Evolutionary conservation across 2,329 filamentous ascomycete genomes (phyloP).

Genomic region (Simplicillium sp.): DNA sequence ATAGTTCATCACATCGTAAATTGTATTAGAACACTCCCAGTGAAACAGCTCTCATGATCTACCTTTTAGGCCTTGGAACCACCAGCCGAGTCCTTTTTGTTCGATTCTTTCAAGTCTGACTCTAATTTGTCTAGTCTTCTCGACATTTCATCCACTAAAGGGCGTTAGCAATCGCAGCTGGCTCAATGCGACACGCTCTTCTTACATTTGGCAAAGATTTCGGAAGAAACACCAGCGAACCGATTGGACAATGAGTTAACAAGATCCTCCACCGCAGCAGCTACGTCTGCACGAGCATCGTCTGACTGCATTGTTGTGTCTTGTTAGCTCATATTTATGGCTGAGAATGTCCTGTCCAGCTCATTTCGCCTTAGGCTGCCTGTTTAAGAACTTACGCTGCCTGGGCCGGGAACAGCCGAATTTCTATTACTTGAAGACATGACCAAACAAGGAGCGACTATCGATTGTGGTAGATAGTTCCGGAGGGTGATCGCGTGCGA

Average conservation of each 20-base stretch:
- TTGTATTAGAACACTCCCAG: not conserved
- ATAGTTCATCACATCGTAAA: too few relatives aligned
- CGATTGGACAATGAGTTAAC: conserved; percentile 77
- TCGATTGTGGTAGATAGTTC: too few relatives aligned
- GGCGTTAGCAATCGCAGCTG: not conserved
- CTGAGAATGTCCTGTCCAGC: too few relatives aligned
- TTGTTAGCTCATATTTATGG: not conserved
- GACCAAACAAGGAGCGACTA: too few relatives aligned
- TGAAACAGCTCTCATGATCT: not conserved
- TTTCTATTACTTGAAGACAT: conserved; percentile 2
- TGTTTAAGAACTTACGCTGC: too few relatives aligned
- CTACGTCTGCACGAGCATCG: conserved; percentile 53
- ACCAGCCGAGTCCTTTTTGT: conserved; percentile 25
- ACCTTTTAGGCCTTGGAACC: conserved; percentile 20
- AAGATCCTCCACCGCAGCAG: conserved; percentile 75
- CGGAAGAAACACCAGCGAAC: conserved; percentile 74
- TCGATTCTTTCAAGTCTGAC: conserved; percentile 54
- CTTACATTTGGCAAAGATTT: conserved; percentile 80
- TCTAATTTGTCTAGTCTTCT: conserved; percentile 77
- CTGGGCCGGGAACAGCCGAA: not conserved
- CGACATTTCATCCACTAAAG: conserved; percentile 86
- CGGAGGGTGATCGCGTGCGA: too few relatives aligned
- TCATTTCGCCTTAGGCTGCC: too few relatives aligned
- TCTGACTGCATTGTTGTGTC: conserved; percentile 18
- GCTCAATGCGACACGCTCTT: conserved; percentile 17